Evolutionary conservation across 2,329 filamentous ascomycete species (phyloP), one percentile per base, ranked within the genome.

Genomic region (Sporothrix brunneoviolacea): DNA sequence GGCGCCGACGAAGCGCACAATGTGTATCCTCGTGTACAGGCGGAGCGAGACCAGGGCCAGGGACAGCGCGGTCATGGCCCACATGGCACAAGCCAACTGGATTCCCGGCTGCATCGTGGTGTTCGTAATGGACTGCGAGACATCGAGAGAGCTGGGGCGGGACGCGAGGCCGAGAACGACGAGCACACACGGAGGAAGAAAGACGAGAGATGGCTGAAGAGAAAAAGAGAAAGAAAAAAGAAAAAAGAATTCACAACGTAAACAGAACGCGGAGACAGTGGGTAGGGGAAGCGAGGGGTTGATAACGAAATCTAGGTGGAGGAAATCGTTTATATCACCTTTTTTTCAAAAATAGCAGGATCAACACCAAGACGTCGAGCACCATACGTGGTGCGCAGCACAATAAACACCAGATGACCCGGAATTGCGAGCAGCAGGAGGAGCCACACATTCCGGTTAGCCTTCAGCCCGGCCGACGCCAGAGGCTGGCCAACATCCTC

Each of bases 1-100:
- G 33, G 58, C 55, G 45, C 64, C 66, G 51, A 68, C 55, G 37
- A 68, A 68, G 48, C 58, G 64, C 48, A 68, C 61, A 55, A 69
- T 61, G 41, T 45, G 55, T 24, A 67, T 58, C 15, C 69, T 63
- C 1, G 67, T 70, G 46, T 70, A 71, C 1, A 65, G 57, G 3
- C 67, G 65, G 1, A 69, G 60, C 8, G 53, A 40, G 7, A 69
- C 64, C 43, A 70, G 64, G 24, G 60, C 18, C 4, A 65, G 42
- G 16, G 61, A 65, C 32, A 69, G 54, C 21, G 52, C 60, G 16
- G 62, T 60, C 61, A 69, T 59, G 49, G 57, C 65, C 67, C 66
- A 69, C 60, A 66, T 64, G 46, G 65, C 59, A 27, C 54, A 60
- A 57, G 40, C 65, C 60, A 68, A 52, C 39, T 64, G 55, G 38